Conservation (phyloP, 1,139 yeast genomes). For the Saccharomyces hybrid region DNA sequence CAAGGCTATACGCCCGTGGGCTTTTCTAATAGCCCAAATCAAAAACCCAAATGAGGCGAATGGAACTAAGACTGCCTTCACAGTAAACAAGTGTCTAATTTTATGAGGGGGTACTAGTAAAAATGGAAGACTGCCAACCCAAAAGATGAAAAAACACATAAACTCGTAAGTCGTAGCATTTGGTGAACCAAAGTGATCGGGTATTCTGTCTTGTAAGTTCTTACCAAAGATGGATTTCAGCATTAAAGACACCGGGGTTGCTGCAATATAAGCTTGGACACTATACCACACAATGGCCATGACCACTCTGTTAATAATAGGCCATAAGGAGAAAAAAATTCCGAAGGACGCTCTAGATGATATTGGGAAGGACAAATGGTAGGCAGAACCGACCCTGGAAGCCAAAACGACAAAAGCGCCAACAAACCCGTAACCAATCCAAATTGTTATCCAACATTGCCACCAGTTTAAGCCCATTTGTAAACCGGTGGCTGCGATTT, state of each 20-base stretch:
- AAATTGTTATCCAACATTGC: conserved; percentile 81
- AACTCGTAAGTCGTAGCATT: conserved; percentile 63
- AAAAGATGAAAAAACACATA: conserved; percentile 67
- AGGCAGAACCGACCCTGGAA: conserved; percentile 64
- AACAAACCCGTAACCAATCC: conserved; percentile 60
- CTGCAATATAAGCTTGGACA: conserved; percentile 77
- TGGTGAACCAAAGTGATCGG: conserved; percentile 43
- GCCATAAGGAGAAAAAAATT: conserved; percentile 72
- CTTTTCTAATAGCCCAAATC: conserved; percentile 67
- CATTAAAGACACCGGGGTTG: conserved; percentile 71
- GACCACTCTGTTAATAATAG: conserved; percentile 68
- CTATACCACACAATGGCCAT: conserved; percentile 84
- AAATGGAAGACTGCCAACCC: conserved; percentile 71
- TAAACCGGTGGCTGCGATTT: conserved; percentile 80
- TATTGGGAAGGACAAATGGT: conserved; percentile 75
- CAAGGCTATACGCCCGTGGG: conserved; percentile 27
- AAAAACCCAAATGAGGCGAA: conserved; percentile 73
- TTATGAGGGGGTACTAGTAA: conserved; percentile 76
- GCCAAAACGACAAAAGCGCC: conserved; percentile 56
- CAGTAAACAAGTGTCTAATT: conserved; percentile 72
- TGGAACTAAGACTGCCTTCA: conserved; percentile 69
- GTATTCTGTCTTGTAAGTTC: conserved; percentile 44
- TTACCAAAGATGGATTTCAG: conserved; percentile 60
- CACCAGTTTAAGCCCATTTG: conserved; percentile 74
- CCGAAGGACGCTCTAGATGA: conserved; percentile 70